Evolutionary conservation across 176 grass and related monocot species (phyloP).

Genomic region (Carex parvula): DNA sequence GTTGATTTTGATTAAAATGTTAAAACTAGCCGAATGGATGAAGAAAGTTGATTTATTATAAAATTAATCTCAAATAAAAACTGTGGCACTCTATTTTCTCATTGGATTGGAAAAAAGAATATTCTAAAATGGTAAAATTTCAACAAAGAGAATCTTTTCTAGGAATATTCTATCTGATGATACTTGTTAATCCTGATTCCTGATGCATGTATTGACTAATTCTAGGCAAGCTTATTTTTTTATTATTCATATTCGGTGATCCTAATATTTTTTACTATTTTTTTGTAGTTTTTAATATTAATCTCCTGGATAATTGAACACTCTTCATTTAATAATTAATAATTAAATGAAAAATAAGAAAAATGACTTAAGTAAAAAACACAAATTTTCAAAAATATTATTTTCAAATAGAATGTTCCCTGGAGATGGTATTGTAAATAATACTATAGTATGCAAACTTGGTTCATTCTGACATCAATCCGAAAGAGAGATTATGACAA

Average conservation of each 20-base stretch:
- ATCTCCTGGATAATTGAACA: not conserved
- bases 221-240: not conserved
- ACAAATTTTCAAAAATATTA: too few relatives aligned
- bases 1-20: not conserved
- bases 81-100: not conserved
- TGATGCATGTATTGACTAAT: not conserved
- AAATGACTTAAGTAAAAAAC: too few relatives aligned
- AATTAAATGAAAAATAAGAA: too few relatives aligned
- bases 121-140: not conserved
- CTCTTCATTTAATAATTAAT: too few relatives aligned
- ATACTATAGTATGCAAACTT: too few relatives aligned
- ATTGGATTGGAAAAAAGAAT: not conserved
- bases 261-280: not conserved
- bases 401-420: too few relatives aligned
- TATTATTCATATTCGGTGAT: not conserved
- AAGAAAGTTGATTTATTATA: not conserved
- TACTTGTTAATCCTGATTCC: not conserved
- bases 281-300: not conserved
- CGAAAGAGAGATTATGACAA: too few relatives aligned
- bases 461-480: too few relatives aligned
- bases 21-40: not conserved
- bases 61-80: not conserved
- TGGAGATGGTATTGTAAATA: too few relatives aligned
- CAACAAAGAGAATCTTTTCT: not conserved
- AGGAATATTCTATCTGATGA: not conserved